A percentile compares a stretch with the other conserved stretches of the same genome.
phyloP scores from a whole-genome alignment of 1,139 yeast genomes.

The Saccharomyces hybrid region DNA sequence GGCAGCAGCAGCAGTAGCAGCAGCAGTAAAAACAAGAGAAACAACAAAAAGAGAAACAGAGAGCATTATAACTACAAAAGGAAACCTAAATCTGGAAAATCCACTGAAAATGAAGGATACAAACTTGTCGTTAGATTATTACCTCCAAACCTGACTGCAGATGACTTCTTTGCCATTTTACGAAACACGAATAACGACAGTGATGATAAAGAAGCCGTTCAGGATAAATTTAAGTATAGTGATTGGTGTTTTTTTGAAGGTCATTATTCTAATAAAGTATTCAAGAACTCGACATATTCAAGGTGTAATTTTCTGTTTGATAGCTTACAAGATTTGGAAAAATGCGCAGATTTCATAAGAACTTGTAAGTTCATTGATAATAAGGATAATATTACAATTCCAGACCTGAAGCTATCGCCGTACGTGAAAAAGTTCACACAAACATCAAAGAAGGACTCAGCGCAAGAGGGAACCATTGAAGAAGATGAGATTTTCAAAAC shows the following conservation, averaged over 20 bases:
- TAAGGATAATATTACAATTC: constrained; percentile 20
- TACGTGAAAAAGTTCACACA: constrained; percentile 18
- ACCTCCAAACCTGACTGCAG: constrained; percentile 29
- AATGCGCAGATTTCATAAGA: constrained; percentile 12
- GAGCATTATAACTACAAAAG: constrained; percentile 8
- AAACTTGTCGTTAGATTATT: constrained; percentile 28
- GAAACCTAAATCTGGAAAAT: constrained; percentile 8
- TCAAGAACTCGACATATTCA: constrained; percentile 27
- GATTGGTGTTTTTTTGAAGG: constrained; percentile 28
- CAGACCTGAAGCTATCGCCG: constrained; percentile 21
- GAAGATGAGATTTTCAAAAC: constrained; percentile 24
- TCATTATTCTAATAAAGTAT: constrained; percentile 20
- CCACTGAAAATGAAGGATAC: constrained; percentile 10
- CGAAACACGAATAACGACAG: constrained; percentile 8
- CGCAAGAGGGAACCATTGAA: constrained; percentile 21
- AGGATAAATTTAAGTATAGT: constrained; percentile 10
- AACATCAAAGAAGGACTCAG: constrained; percentile 7
- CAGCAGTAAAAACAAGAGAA: constrained; percentile 1
- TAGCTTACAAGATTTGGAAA: constrained; percentile 14
- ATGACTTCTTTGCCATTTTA: constrained; percentile 13
- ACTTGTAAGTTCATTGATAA: constrained; percentile 24
- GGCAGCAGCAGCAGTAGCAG: constrained; percentile 2
- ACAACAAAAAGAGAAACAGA: constrained; percentile 5
- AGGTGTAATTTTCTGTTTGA: constrained; percentile 27
- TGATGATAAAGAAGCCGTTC: constrained; percentile 7